Evolutionary conservation across 768 basidiomycete genomes (phyloP).

Genomic region (Paxillus ammoniavirescens): DNA sequence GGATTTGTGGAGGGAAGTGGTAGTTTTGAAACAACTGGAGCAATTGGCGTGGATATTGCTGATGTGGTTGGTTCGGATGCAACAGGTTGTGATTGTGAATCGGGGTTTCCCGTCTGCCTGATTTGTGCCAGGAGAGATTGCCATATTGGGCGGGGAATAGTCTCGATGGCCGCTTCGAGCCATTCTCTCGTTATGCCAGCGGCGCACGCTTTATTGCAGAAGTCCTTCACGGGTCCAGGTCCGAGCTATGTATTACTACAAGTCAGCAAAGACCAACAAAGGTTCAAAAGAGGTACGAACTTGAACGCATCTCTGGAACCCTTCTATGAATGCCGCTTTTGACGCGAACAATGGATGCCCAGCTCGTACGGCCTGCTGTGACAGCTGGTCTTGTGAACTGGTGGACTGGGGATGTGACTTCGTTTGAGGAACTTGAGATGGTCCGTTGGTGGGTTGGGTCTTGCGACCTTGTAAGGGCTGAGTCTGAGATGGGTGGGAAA

Average conservation of each 20-base stretch:
- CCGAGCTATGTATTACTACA: constrained; percentile 13
- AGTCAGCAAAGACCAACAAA: constrained; percentile 3
- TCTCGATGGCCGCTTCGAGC: constrained; percentile 13
- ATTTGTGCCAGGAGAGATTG: constrained; percentile 6
- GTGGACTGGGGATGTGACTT: neutral
- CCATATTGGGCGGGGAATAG: constrained; percentile 18
- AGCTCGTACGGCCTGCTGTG: neutral
- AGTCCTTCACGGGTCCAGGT: constrained; percentile 4
- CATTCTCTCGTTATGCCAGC: constrained; percentile 21
- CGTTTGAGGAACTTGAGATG: neutral
- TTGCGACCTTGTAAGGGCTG: constrained; percentile 2
- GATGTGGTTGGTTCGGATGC: neutral
- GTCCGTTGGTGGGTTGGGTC: neutral
- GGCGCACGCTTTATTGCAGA: constrained; percentile 12
- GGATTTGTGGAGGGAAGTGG: neutral
- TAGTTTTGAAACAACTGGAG: neutral
- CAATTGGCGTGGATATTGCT: neutral
- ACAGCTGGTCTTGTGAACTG: constrained; percentile 6
- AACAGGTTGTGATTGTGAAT: neutral
- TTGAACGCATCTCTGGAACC: constrained; percentile 20
- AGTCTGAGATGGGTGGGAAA: neutral
- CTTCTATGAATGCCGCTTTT: constrained; percentile 17
- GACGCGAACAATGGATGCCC: neutral
- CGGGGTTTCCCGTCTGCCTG: neutral
- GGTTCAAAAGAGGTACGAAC: constrained; percentile 14